A percentile compares a stretch with the other conserved stretches of the same genome.
phyloP scores from a whole-genome alignment of 2,329 filamentous ascomycete genomes.

The Coniella lustricola region DNA sequence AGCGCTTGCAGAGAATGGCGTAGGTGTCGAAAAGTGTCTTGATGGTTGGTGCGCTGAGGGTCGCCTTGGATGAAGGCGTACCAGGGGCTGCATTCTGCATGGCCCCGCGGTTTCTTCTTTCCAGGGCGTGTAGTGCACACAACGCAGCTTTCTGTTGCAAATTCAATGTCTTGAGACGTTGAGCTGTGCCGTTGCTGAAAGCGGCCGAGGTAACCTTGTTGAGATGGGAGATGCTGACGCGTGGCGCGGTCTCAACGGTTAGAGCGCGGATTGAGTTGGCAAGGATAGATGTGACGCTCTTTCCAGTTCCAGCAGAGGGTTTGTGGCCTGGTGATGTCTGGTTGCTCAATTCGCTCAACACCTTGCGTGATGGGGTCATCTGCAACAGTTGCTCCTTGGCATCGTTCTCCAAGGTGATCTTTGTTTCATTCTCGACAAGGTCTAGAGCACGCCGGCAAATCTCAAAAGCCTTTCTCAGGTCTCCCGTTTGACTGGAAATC shows the following conservation, averaged over 20 bases:
- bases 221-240: constrained; percentile 83
- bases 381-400: constrained; percentile 49
- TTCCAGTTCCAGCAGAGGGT: constrained; percentile 22
- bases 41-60: constrained; percentile 64
- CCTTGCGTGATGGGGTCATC: constrained; percentile 64
- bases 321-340: constrained; percentile 47
- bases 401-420: constrained; percentile 61
- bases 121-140: constrained; percentile 81
- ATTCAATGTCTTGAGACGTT: constrained; percentile 81
- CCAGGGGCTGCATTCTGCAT: constrained; percentile 32
- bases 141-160: constrained; percentile 94
- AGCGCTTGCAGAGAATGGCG: constrained; percentile 70
- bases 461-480: constrained; percentile 91
- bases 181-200: constrained; percentile 81
- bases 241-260: constrained; percentile 73
- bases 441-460: constrained; percentile 87
- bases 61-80: constrained; percentile 49
- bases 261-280: constrained; percentile 51
- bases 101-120: constrained; percentile 59
- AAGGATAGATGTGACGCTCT: constrained; percentile 41
- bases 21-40: constrained; percentile 83
- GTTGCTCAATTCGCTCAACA: constrained; percentile 77
- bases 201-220: constrained; percentile 84
- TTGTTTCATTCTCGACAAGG: constrained; percentile 78
- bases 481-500: constrained; percentile 87